phyloP scores from a whole-genome alignment of 306 rosid species.

The Oxytropis ochrocephala region DNA sequence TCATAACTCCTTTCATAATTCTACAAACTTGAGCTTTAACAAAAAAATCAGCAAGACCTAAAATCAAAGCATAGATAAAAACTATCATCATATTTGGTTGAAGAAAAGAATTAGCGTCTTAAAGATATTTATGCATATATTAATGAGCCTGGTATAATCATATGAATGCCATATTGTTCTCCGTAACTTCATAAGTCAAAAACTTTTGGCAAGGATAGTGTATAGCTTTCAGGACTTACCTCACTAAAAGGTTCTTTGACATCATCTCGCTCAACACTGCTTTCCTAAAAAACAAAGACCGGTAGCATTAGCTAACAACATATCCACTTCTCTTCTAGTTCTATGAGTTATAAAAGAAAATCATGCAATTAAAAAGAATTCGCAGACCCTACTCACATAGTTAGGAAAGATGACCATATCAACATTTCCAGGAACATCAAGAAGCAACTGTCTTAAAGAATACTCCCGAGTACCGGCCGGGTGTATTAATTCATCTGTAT shows the following conservation, averaged over 20 bases:
- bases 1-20: background rate
- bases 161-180: slow-evolving; percentile 5
- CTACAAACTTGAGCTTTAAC: background rate
- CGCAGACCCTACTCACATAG: slow-evolving; percentile 57
- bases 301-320: slow-evolving; percentile 6
- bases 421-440: slow-evolving; percentile 81
- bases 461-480: slow-evolving; percentile 91
- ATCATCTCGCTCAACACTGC: slow-evolving; percentile 91
- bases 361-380: background rate
- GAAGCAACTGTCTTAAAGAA: slow-evolving; percentile 86
- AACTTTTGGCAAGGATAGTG: background rate
- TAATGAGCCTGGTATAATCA: background rate
- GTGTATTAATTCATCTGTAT: slow-evolving; percentile 89
- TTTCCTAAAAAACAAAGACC: slow-evolving; percentile 51
- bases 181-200: background rate
- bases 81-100: background rate
- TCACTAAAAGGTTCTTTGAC: slow-evolving; percentile 93
- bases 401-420: slow-evolving; percentile 97
- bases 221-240: slow-evolving; percentile 38
- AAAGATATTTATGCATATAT: background rate
- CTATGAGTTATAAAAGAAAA: slow-evolving; percentile 9
- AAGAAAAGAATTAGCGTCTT: slow-evolving; percentile 5
- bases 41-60: background rate
- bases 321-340: slow-evolving; percentile 1
- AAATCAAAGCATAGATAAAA: background rate